Evolutionary conservation across 2,329 filamentous ascomycete species (phyloP), one percentile per base, ranked within the genome.

Genomic region (Trichoderma asperellum): DNA sequence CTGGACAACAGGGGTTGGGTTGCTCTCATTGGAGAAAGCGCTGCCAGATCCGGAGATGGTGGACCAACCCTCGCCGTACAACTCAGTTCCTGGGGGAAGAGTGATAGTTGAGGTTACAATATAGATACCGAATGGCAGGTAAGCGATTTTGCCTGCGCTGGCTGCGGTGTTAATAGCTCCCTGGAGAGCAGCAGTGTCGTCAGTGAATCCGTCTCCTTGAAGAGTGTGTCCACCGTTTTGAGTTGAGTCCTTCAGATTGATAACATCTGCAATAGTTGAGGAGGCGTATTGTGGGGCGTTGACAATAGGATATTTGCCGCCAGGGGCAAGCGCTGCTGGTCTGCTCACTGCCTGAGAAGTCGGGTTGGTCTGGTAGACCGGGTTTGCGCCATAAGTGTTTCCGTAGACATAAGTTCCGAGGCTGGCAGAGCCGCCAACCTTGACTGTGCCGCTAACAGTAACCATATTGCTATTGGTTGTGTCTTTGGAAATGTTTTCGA

Each of bases 121-220:
- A 78, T 89, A 90, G 10, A 84, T 78, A 59, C 87, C 87, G 71
- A 83, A 81, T 74, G 88, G 86, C 70, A 89, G 81, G 79, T 84
- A 89, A 10, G 88, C 76, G 60, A 89, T 81, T 70, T 85, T 82
- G 24, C 81, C 80, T n/a, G 78, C 74, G 0, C 79, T 75, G 2
- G 81, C 82, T 4, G 88, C 87, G 2, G 76, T 77, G 74, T 82
- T 80, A 75, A 91, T 83, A n/a, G 85, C 83, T 1, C 74, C 77
- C 75, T 91, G 87, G 14, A 91, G 81, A 2, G 86, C 86, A 2
- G 80, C 78, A 2, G 89, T 90, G 73, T 90, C 87, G 75, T 90
- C 88, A 1, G 85, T 84, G 2, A 77, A 76, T 14, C 86, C 88
- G 74, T 90, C 83, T 59, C 87, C 88, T 24, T 53, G 55, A 3